Evolutionary conservation across 495 filamentous ascomycete species (phyloP).

Genomic region (Penicillium parvum): DNA sequence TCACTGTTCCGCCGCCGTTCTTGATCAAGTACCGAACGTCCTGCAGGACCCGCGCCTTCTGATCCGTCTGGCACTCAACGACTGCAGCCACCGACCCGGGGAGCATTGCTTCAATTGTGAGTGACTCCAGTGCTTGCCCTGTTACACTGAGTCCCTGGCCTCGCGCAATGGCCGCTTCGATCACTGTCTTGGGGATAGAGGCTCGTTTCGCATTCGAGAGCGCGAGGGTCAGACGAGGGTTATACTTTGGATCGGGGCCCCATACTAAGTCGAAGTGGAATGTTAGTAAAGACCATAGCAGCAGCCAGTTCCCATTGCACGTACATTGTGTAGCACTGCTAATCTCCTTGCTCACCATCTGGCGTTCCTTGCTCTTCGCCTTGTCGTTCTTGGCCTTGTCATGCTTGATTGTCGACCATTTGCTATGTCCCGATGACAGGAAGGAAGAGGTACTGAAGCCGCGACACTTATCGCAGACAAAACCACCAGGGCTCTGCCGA

Average conservation of each 20-base stretch:
- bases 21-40: constrained; percentile 68
- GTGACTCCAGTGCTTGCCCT: constrained; percentile 66
- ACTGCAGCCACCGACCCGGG: constrained; percentile 74
- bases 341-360: constrained; percentile 49
- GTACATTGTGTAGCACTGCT: constrained; percentile 52
- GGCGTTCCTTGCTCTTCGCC: constrained; percentile 47
- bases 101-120: constrained; percentile 79
- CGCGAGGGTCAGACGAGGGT: constrained; percentile 65
- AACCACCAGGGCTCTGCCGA: not conserved
- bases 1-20: constrained; percentile 58
- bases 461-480: constrained; percentile 20
- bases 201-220: constrained; percentile 81
- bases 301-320: constrained; percentile 4
- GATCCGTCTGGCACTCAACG: constrained; percentile 80
- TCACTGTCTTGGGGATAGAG: constrained; percentile 74
- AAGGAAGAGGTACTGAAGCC: constrained; percentile 49
- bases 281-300: constrained; percentile 7
- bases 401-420: constrained; percentile 94
- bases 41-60: constrained; percentile 63
- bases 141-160: constrained; percentile 75
- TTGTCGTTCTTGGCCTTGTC: constrained; percentile 81
- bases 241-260: constrained; percentile 68
- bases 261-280: constrained; percentile 32
- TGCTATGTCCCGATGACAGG: constrained; percentile 69
- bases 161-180: constrained; percentile 78